Evolutionary conservation across 192 early-diverging fungal species (phyloP).

Genomic region (Anaeromyces robustus): DNA sequence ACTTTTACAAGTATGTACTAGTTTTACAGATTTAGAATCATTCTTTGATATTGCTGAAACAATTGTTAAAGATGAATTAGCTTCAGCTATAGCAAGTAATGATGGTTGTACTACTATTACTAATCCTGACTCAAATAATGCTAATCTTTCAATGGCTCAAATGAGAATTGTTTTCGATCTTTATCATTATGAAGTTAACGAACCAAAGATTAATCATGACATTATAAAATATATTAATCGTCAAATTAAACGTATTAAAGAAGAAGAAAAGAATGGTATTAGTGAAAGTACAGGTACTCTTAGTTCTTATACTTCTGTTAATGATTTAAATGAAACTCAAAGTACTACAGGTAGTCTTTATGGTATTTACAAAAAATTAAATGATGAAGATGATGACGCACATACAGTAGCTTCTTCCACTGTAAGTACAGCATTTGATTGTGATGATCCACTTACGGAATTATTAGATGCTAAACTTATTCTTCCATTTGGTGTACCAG

Average conservation of each 20-base stretch:
- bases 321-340: constrained; percentile 3
- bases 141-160: constrained; percentile 34
- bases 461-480: constrained; percentile 8
- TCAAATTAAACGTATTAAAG: background rate
- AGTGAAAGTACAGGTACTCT: background rate
- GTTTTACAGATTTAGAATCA: constrained; percentile 50
- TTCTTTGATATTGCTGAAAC: constrained; percentile 49
- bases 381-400: background rate
- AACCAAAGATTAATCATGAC: constrained; percentile 49
- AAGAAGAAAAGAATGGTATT: constrained; percentile 15
- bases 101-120: background rate
- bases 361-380: background rate
- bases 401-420: too few species aligned
- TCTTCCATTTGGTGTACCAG: constrained; percentile 13
- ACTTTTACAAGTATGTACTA: constrained; percentile 64
- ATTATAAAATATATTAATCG: constrained; percentile 50
- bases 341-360: background rate
- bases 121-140: background rate
- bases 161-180: constrained; percentile 51
- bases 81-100: constrained; percentile 14
- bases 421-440: background rate
- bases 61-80: constrained; percentile 5
- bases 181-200: constrained; percentile 83
- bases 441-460: constrained; percentile 6
- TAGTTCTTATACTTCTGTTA: background rate